Evolutionary conservation across 257 asterid genomes (phyloP), one percentile per base, ranked within the genome.

Genomic region (Oldenlandia corymbosa): DNA sequence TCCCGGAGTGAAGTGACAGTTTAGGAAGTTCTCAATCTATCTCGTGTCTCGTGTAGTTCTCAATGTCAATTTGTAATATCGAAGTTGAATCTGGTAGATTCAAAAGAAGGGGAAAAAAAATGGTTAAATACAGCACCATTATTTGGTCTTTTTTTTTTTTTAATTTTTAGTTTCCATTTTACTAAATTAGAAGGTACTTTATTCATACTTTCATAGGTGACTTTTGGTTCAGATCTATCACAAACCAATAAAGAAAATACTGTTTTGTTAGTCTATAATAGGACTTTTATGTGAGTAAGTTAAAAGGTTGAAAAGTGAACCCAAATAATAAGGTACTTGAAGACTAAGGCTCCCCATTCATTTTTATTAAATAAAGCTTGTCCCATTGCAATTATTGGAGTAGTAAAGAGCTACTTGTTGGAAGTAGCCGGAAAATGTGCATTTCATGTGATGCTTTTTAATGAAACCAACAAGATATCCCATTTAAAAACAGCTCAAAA

Each of bases 381-480:
- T n/a, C n/a, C n/a, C n/a, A n/a, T n/a, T 1, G 60, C 8, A 27
- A 6, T 10, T 39, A 48, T 10, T 21, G 45, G 64, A 58, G 70
- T 41, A 55, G 21, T 26, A 55, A 42, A 30, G n/a, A 12, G 21
- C 10, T 37, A 18, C 16, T 21, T 28, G 49, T 11, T 50, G 34
- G 32, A 65, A 46, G 46, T 48, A 28, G 75, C 31, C 48, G n/a
- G 37, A 24, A 32, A 34, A 52, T 63, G 41, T 53, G 62, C 42
- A 24, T 28, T 56, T 64, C 73, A 71, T 71, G 75, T 60, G 77
- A 73, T 64, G 39, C 73, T 69, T 69, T 78, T 69, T 57, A 68
- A 69, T 71, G 66, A n/a, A n/a, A n/a, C n/a, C n/a, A n/a, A 68
- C 28, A 18, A 66, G 53, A 12, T 32, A 48, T 48, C 43, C 50